Evolutionary conservation across 441 rosid genomes (phyloP), one percentile per base, ranked within the genome.

Genomic region (Biscutella laevigata): DNA sequence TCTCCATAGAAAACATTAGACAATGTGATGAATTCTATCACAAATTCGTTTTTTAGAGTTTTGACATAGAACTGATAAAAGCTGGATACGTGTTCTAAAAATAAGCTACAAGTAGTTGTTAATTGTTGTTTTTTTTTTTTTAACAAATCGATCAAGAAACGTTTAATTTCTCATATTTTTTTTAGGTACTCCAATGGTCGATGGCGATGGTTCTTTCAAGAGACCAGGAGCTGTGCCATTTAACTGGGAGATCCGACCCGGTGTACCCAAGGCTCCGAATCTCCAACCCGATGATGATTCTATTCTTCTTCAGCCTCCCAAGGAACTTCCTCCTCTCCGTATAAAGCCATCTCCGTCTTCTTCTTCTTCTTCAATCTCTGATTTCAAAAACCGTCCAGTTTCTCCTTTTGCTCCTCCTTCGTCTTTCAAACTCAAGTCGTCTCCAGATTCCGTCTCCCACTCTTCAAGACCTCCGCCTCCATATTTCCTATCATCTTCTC

Each of bases 241-340:
- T 64, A 79, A 65, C 56, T 90, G 95, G 97, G 97, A 90, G 77
- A 64, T 84, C 79, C 86, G 86, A 46, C 95, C 97, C 40, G 98
- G 95, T 16, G 86, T 90, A 1, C 95, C 98, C 61, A 86, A 81
- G 71, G 59, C 59, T 75, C 81, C 69, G 22, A 3, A 21, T 16
- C 33, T 15, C 0, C 7, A 7, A 52, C 61, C 65, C 56, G 44
- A 28, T 14, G 33, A 22, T 30, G 8, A 2, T 24, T 43, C 42
- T 4, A 17, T 6, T 56, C 69, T 48, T 37, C 58, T 40, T 41
- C 57, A 48, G 17, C 68, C 62, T 25, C 69, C 62, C 41, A 62
- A 38, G 2, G 45, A 29, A 37, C 61, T 62, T 1, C 4, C 21
- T 42, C 53, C 53, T 50, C 35, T 65, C 53, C 46, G 27, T 4